Evolutionary conservation across 148 eudicot genomes (phyloP).

Genomic region (Rhododendron molle): DNA sequence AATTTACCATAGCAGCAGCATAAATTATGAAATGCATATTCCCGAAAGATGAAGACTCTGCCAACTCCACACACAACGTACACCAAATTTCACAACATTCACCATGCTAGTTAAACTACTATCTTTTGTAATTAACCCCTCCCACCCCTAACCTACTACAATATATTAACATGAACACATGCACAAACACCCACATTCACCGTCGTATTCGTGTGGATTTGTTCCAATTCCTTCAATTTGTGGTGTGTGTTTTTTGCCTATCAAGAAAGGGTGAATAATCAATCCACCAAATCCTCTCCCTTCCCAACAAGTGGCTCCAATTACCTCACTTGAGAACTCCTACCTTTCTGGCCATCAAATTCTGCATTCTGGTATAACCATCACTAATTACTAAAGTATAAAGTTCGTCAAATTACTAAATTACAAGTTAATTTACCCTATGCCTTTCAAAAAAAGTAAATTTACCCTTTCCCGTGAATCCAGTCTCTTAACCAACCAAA

Average conservation of each 20-base stretch:
- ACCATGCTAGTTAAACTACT: slow-evolving; percentile 5
- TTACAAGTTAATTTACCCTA: background rate
- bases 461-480: background rate
- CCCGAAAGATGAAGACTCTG: background rate
- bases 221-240: background rate
- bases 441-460: too few species aligned
- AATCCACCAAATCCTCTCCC: background rate
- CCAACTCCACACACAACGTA: background rate
- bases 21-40: background rate
- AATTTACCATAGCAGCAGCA: background rate
- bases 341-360: background rate
- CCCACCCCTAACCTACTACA: background rate
- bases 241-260: background rate
- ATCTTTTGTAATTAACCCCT: background rate
- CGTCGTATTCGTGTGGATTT: background rate
- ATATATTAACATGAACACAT: background rate
- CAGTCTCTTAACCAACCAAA: background rate
- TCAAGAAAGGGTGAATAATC: background rate
- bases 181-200: background rate
- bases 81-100: background rate
- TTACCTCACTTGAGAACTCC: background rate
- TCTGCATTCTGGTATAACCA: background rate
- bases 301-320: too few species aligned
- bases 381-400: background rate
- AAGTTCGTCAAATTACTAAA: background rate